Percentiles rank a stretch among this genome's conserved stretches.
These are phyloP conservation scores for Gymnopilus junonius DNA, from an alignment of 768 basidiomycete species.

Conservation along the genomic window DNA sequence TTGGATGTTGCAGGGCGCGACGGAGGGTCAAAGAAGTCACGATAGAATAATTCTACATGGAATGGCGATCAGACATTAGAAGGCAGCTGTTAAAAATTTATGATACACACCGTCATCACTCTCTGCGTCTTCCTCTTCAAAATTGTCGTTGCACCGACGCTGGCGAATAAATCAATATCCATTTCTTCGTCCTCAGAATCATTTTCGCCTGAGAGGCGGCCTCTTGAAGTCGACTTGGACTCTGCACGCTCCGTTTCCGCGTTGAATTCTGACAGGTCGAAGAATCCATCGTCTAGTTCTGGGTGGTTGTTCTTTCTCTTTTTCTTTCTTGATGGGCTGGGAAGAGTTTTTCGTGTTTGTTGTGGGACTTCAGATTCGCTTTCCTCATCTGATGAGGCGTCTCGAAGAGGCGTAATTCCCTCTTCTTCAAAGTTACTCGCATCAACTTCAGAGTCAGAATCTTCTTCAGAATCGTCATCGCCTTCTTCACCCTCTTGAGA, in stretches of 20 bases:
- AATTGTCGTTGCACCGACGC: slow-evolving; percentile 50
- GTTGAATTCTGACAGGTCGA: slow-evolving; percentile 88
- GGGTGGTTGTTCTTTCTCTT: slow-evolving; percentile 26
- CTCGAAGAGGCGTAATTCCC: slow-evolving; percentile 21
- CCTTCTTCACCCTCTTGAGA: slow-evolving; percentile 30
- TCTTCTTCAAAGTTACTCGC: slow-evolving; percentile 20
- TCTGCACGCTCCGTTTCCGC: slow-evolving; percentile 82
- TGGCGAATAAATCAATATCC: slow-evolving; percentile 68
- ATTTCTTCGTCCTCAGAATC: slow-evolving; percentile 62
- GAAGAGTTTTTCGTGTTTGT: slow-evolving; percentile 30
- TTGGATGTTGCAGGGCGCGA: slow-evolving; percentile 14
- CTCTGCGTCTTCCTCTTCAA: slow-evolving; percentile 50
- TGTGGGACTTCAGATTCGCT: slow-evolving; percentile 28
- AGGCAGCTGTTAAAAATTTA: background rate
- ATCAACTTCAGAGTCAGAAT: slow-evolving; percentile 13
- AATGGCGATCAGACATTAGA: background rate
- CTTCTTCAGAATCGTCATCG: slow-evolving; percentile 25
- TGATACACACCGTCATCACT: slow-evolving; percentile 43
- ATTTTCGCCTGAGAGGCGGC: slow-evolving; percentile 54
- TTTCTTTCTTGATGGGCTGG: slow-evolving; percentile 29
- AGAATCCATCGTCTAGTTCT: slow-evolving; percentile 88
- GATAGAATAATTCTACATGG: slow-evolving; percentile 62
- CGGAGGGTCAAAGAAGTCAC: slow-evolving; percentile 83
- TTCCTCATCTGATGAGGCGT: slow-evolving; percentile 25
- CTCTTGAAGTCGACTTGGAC: slow-evolving; percentile 61